These are phyloP conservation scores for Prosopis cineraria DNA, from an alignment of 306 rosid genomes.

Conservation along the genomic window DNA sequence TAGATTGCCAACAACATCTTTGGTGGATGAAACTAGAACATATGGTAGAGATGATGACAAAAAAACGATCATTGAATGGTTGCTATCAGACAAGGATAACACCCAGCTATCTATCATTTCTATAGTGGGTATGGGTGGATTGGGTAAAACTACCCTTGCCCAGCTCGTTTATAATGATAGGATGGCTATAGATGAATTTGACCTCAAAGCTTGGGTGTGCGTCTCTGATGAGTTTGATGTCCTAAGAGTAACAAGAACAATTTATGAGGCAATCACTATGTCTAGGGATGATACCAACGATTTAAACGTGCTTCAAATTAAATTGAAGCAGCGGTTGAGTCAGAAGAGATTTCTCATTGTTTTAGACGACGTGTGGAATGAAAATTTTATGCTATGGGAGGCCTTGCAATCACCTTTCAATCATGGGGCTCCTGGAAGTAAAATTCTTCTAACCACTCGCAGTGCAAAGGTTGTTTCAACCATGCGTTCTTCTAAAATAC, in stretches of 20 bases:
- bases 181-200: background rate
- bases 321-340: background rate
- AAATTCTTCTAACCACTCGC: slow-evolving; percentile 38
- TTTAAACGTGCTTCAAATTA: background rate
- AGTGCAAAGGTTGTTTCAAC: slow-evolving; percentile 17
- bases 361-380: no score
- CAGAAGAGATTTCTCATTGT: no score
- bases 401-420: no score
- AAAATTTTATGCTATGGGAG: no score
- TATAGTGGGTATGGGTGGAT: slow-evolving; percentile 17
- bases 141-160: slow-evolving; percentile 13
- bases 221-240: slow-evolving; percentile 13
- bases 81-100: background rate
- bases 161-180: background rate
- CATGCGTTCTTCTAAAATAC: background rate
- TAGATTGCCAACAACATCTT: background rate
- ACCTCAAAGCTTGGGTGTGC: slow-evolving; percentile 23
- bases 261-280: slow-evolving; percentile 19
- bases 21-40: no score
- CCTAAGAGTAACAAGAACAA: background rate
- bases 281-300: background rate
- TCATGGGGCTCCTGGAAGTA: slow-evolving; percentile 26
- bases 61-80: background rate
- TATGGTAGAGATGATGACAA: no score
- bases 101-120: background rate